These are phyloP conservation scores for Hypericum perforatum DNA, from an alignment of 345 rosid genomes.

Conservation along the genomic window DNA sequence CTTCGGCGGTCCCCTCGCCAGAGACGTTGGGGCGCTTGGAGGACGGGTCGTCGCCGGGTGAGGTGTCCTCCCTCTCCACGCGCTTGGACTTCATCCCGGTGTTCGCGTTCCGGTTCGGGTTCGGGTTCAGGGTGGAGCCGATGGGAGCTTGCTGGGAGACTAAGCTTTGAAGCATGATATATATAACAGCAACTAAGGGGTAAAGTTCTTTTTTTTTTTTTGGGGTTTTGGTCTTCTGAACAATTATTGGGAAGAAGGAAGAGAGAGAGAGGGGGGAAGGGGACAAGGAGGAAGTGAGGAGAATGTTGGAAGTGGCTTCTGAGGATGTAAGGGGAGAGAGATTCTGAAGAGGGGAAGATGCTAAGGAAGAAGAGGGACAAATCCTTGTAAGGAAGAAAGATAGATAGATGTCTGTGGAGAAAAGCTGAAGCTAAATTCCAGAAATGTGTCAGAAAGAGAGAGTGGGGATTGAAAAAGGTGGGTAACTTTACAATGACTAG, in stretches of 20 bases:
- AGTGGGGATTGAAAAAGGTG: neutral
- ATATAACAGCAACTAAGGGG: neutral
- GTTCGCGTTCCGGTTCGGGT: slow-evolving; percentile 16
- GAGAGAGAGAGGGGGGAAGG: slow-evolving; percentile 7
- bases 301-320: neutral
- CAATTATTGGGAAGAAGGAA: neutral
- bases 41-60: slow-evolving; percentile 31
- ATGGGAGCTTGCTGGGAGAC: slow-evolving; percentile 32
- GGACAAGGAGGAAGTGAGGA: slow-evolving; percentile 15
- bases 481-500: too few species aligned
- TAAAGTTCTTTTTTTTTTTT: too few species aligned
- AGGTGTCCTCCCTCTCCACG: slow-evolving; percentile 26
- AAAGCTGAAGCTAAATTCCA: neutral
- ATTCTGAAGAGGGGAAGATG: slow-evolving; percentile 31
- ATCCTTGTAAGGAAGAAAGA: slow-evolving; percentile 18
- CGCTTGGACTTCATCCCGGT: slow-evolving; percentile 56
- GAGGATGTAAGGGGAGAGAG: slow-evolving; percentile 15
- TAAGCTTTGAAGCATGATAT: slow-evolving; percentile 57
- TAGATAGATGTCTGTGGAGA: slow-evolving; percentile 16
- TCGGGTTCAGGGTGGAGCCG: slow-evolving; percentile 9
- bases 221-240: too few species aligned
- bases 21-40: slow-evolving; percentile 36
- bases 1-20: slow-evolving; percentile 14
- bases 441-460: slow-evolving; percentile 22
- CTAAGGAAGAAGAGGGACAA: slow-evolving; percentile 32